Base-by-base conservation (phyloP, 2,329 filamentous ascomycete species). In the Pseudogymnoascus sp. region DNA sequence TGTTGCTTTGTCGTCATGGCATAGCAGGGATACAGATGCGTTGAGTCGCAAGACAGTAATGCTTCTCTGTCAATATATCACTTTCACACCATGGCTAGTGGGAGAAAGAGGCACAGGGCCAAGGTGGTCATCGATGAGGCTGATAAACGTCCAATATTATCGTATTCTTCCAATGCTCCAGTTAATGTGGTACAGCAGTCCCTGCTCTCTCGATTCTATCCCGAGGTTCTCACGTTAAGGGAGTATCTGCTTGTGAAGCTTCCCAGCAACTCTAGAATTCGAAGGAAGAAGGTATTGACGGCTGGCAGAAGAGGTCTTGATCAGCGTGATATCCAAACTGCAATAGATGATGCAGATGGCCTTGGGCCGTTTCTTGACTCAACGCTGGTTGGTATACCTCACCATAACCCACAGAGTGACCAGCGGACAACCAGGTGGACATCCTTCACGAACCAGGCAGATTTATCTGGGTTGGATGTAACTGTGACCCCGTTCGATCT, bases 161-260 rank as follows among this genome's bases (percentile, higher is more conserved):
- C 60, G n/a, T 63, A 57, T 14, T 61, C 62, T 31, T 43, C 34
- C 11, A 66, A 61, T 25, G 25, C 36, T 14, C 45, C 16, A 19
- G 54, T 34, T 13, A 34, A 60, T 19, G 60, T 71, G 5, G 71
- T 78, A 63, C 75, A 77, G 64, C 87, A 91, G 72, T 84, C 85
- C 63, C 81, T 95, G 36, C 79, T 96, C 64, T 80, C 80, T 54
- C 82, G 83, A 66, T 90, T 88, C 76, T 96, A 92, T 75, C 76
- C 81, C 6, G 76, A 81, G 57, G 82, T 92, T 11, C 75, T 85
- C 63, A 86, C 86, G 0, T 78, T 96, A 64, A 86, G 91, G 70
- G 80, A 88, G 65, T 90, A 91, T 77, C 78, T 93, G 41, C 78
- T 93, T 60, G 78, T 79, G 19, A 83, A 80, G 65, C 81, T 96